These are phyloP conservation scores for Boletus barrowsii DNA, from an alignment of 768 basidiomycete genomes.

Conservation along the genomic window DNA sequence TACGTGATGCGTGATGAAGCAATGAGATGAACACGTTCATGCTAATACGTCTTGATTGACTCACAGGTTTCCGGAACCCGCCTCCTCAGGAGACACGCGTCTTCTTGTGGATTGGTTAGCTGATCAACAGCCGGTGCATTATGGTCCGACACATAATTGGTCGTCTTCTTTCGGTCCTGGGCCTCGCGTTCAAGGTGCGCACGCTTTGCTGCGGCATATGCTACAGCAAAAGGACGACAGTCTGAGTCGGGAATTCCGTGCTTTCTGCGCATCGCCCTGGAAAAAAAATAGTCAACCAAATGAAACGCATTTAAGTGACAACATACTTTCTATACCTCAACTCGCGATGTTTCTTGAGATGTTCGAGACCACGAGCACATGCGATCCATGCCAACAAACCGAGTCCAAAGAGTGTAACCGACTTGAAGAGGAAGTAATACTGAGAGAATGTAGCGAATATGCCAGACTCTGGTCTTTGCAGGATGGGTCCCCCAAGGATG, in stretches of 20 bases:
- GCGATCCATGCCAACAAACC: constrained; percentile 35
- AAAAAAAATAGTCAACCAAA: constrained; percentile 14
- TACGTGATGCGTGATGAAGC: constrained; percentile 24
- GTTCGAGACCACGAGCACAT: constrained; percentile 40
- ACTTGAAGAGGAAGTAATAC: constrained; percentile 36
- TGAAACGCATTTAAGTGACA: neutral
- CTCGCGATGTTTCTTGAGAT: constrained; percentile 58
- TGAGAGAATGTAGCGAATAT: constrained; percentile 32
- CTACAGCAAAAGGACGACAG: constrained; percentile 80
- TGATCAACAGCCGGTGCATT: constrained; percentile 24
- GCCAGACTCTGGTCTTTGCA: constrained; percentile 34
- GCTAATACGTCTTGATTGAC: constrained; percentile 25
- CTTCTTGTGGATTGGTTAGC: constrained; percentile 31
- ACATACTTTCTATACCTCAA: constrained; percentile 62
- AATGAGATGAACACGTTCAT: constrained; percentile 22
- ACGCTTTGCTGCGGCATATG: constrained; percentile 69
- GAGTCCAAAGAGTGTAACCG: constrained; percentile 35
- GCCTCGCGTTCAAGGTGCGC: constrained; percentile 53
- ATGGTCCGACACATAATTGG: constrained; percentile 26
- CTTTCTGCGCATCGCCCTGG: constrained; percentile 66
- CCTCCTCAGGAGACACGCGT: constrained; percentile 40
- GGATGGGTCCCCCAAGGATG: constrained; percentile 61
- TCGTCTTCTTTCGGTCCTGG: constrained; percentile 35
- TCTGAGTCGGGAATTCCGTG: constrained; percentile 85
- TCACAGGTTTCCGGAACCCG: constrained; percentile 47